Percentiles rank a stretch among this genome's conserved stretches.
These are phyloP conservation scores for Cryomyces minteri DNA, from an alignment of 495 filamentous ascomycete species.

Conservation along the genomic window DNA sequence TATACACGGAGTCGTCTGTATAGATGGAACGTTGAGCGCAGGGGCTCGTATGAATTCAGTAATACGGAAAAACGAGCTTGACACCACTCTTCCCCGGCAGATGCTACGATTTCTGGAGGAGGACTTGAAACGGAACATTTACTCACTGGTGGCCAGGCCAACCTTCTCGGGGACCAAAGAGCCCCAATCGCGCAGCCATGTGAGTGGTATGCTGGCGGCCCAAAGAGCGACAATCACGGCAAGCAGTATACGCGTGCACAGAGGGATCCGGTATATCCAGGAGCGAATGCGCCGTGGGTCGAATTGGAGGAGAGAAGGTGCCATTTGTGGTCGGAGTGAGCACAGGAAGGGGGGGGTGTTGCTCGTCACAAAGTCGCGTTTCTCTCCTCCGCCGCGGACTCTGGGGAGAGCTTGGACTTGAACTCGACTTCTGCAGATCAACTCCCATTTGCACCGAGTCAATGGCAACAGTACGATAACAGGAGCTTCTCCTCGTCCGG, in stretches of 20 bases:
- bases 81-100: no score
- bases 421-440: no score
- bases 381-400: no score
- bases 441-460: no score
- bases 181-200: slow-evolving; percentile 58
- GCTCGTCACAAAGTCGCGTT: not conserved
- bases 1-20: no score
- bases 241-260: slow-evolving; percentile 65
- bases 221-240: slow-evolving; percentile 49
- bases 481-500: no score
- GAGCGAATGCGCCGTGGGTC: slow-evolving; percentile 25
- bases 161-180: slow-evolving; percentile 61
- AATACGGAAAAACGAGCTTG: not conserved
- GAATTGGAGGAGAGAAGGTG: slow-evolving; percentile 12
- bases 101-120: no score
- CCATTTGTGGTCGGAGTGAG: slow-evolving; percentile 6
- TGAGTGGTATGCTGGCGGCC: slow-evolving; percentile 34
- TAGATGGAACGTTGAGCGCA: not conserved
- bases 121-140: not conserved
- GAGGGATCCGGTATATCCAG: slow-evolving; percentile 73
- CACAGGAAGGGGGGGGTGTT: not conserved
- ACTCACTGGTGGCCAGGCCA: slow-evolving; percentile 52
- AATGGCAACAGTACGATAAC: not conserved
- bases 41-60: not conserved
- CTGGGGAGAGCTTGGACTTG: not conserved